phyloP scores from a whole-genome alignment of 2,329 filamentous ascomycete species.

The Periconia macrospinosa region DNA sequence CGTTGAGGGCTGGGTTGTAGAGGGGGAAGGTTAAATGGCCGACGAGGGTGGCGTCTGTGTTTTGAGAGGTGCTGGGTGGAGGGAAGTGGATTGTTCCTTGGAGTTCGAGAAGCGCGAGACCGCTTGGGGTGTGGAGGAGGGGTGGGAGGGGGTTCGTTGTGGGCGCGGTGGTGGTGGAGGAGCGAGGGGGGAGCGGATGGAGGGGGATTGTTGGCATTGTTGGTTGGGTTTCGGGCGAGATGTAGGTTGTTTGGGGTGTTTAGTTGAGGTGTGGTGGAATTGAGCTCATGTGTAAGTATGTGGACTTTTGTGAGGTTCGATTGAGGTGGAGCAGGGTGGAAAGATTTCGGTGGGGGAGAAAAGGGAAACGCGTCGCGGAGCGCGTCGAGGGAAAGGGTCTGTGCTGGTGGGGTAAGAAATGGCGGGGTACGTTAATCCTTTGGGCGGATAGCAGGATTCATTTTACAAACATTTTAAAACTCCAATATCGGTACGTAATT shows the following conservation, averaged over 20 bases:
- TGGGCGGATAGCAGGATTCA: not conserved
- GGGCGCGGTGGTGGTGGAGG: constrained; percentile 1
- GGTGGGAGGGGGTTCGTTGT: constrained; percentile 67
- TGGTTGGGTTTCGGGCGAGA: not conserved
- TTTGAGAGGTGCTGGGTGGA: constrained; percentile 19
- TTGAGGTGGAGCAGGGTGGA: not conserved
- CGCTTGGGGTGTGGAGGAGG: constrained; percentile 86
- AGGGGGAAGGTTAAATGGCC: constrained; percentile 79
- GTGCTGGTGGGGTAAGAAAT: constrained; percentile 6
- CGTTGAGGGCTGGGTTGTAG: constrained; percentile 58
- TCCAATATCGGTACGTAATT: no score
- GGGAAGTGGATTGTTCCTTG: constrained; percentile 88
- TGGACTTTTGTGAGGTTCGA: not conserved
- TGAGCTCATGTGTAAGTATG: no score
- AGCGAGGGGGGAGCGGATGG: constrained; percentile 11
- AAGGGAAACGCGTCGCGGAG: not conserved
- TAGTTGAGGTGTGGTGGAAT: not conserved
- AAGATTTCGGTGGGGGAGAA: not conserved
- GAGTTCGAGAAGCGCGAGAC: constrained; percentile 86
- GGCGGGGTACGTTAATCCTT: not conserved
- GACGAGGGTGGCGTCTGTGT: constrained; percentile 53
- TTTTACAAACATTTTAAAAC: not conserved
- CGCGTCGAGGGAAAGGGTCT: not conserved
- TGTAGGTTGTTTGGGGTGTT: not conserved
- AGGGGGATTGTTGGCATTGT: constrained; percentile 37